Evolutionary conservation across 2,329 filamentous ascomycete species (phyloP), one percentile per base, ranked within the genome.

Genomic region (Monosporascus sp.): DNA sequence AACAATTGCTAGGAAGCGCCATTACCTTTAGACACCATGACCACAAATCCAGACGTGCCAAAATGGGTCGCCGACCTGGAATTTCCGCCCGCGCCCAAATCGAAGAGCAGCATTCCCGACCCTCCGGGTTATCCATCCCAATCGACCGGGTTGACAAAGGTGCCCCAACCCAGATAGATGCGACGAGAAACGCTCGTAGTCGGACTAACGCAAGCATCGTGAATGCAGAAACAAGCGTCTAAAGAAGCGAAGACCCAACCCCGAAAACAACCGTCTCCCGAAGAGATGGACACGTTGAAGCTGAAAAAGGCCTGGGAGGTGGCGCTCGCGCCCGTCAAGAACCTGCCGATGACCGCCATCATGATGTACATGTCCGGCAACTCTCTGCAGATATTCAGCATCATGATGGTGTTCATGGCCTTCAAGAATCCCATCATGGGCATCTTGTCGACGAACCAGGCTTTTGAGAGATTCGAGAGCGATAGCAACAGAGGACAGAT

Each of bases 321-420:
- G 45, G 93, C 94, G 43, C 84, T 99, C 48, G 93, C 88, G 2
- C 94, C 94, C 1, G 87, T 94, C 58, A 99, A 99, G 77, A 86
- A 88, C 69, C 79, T 99, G 47, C 94, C 94, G 54, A 99, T 99
- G 94, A 97, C 95, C 53, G 92, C 87, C 58, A 93, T 99, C 70
- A 97, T 97, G 86, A 97, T 97, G 91, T 99, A 99, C 81, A 99
- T 99, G 94, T 95, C 93, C 35, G 94, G 94, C 66, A 99, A 97
- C 76, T 91, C 90, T 57, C 83, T 99, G 47, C 94, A 99, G 71
- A 97, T 99, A 61, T 99, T 99, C 78, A 95, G 89, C 73, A 97
- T 99, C 74, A 97, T 97, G 91, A 99, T 97, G 92, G 93, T 97
- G 19, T 92, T 93, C 66, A 97, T 97, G 88, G 86, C 96, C 46